Evolutionary conservation across 2,329 filamentous ascomycete genomes (phyloP), one percentile per base, ranked within the genome.

Genomic region (Penicillium sp.): DNA sequence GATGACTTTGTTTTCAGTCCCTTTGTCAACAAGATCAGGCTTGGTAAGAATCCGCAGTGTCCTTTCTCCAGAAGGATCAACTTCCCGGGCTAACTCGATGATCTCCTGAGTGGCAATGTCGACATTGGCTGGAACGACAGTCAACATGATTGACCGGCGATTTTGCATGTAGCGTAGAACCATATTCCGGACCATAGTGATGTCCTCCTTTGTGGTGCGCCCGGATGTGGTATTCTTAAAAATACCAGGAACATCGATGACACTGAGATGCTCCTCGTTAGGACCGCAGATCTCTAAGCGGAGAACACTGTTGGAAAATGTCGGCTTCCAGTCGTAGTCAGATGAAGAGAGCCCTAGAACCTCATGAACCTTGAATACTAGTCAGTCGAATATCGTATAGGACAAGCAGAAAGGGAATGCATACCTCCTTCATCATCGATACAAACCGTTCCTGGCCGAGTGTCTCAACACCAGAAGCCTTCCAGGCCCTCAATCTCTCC

Each of bases 1-100:
- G 3, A 68, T 43, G 0, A 68, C 55, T 8, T 47, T 53, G 1
- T 47, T 13, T 32, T 68, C 63, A 0, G 61, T 58, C 0, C 66
- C 66, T 23, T 54, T 48, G 32, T 69, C 62, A 6, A 76, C 73
- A 0, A 83, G 64, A 46, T 86, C 82, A 0, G 79, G 76, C 52
- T 84, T 85, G 0, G 81, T 85, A 0, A 84, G 66, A 3, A 77
- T 64, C 0, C 71, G 71, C 0, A 77, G 43, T 0, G 73, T 76
- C 32, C 74, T 59, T 26, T 57, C 50, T 0, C 72, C 70, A 3
- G 54, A 46, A 0, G 48, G 51, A 51, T 76, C 73, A 20, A 56
- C 49, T 9, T 67, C 55, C 16, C 61, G 57, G 0, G 73, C 71
- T 32, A 71, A 55, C 22, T 69, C 58, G 1, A 77, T 57, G 29